phyloP scores from a whole-genome alignment of 1,284 basidiomycete genomes.

The Cronartium ribicola region DNA sequence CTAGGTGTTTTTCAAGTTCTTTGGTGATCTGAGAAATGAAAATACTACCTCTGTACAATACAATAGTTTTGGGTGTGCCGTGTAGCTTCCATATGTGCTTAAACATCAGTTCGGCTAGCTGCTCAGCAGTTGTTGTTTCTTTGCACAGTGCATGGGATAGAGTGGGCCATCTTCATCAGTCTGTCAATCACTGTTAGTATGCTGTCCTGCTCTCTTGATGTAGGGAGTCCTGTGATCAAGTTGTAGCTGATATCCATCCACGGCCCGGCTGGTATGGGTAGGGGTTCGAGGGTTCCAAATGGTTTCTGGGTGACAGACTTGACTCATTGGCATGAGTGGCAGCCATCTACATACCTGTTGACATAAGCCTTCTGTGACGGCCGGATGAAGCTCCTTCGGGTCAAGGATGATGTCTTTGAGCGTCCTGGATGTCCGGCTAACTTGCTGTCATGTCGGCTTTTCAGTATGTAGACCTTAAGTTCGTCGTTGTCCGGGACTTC shows the following conservation, averaged over 20 bases:
- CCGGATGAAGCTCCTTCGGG: too few species aligned
- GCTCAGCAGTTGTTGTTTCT: neutral
- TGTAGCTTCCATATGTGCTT: neutral
- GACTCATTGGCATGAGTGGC: neutral
- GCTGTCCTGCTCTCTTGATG: neutral
- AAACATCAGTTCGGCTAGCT: neutral
- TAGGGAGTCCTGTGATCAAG: conserved; percentile 4
- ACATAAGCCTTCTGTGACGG: too few species aligned
- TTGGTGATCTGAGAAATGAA: neutral
- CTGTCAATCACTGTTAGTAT: neutral
- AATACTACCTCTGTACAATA: conserved; percentile 2
- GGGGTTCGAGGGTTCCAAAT: neutral
- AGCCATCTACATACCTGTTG: too few species aligned
- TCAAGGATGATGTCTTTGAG: too few species aligned
- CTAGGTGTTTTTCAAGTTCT: neutral
- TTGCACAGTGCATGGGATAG: conserved; percentile 3
- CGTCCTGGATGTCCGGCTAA: too few species aligned
- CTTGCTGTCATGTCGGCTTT: too few species aligned
- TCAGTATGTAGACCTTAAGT: neutral
- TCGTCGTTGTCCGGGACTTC: neutral
- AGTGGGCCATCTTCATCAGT: neutral
- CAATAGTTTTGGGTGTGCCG: neutral
- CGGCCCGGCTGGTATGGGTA: neutral
- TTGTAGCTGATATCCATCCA: conserved; percentile 16
- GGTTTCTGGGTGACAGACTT: neutral